phyloP scores from a whole-genome alignment of 78 protist genomes.

The Speleostelium caveatum region DNA sequence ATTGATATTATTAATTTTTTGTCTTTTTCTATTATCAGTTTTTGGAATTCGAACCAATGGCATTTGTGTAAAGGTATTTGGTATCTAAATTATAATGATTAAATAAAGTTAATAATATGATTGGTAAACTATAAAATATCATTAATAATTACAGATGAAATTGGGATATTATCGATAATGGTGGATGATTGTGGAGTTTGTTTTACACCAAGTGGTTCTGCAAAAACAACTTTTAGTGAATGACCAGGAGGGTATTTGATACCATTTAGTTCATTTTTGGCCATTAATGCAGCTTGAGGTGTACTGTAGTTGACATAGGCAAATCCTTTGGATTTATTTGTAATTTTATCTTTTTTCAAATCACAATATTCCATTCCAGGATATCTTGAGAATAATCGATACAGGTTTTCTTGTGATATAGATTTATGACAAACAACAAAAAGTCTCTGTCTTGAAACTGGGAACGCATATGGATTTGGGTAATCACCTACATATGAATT shows the following conservation, averaged over 20 bases:
- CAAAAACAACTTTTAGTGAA: conserved; percentile 69
- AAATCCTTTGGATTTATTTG: conserved; percentile 77
- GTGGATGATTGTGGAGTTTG: neutral
- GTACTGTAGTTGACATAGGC: conserved; percentile 73
- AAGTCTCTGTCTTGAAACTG: conserved; percentile 39
- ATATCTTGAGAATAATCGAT: conserved; percentile 68
- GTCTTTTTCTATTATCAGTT: conserved; percentile 41
- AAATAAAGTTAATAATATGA: neutral
- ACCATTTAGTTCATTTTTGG: conserved; percentile 80
- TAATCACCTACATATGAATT: neutral
- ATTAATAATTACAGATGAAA: conserved; percentile 25
- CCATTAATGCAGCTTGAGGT: conserved; percentile 57
- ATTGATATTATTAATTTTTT: conserved; percentile 32
- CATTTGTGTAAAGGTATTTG: conserved; percentile 56
- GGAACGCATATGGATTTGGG: conserved; percentile 23
- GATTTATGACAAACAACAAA: conserved; percentile 76
- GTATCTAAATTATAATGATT: neutral
- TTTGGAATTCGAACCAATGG: conserved; percentile 39
- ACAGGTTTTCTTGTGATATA: conserved; percentile 48
- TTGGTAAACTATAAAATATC: neutral
- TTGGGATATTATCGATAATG: neutral
- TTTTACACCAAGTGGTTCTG: conserved; percentile 75
- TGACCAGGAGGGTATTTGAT: conserved; percentile 75
- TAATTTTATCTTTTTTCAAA: conserved; percentile 59
- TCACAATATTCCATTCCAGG: conserved; percentile 86